Evolutionary conservation across 345 rosid genomes (phyloP).

Genomic region (Durio zibethinus): DNA sequence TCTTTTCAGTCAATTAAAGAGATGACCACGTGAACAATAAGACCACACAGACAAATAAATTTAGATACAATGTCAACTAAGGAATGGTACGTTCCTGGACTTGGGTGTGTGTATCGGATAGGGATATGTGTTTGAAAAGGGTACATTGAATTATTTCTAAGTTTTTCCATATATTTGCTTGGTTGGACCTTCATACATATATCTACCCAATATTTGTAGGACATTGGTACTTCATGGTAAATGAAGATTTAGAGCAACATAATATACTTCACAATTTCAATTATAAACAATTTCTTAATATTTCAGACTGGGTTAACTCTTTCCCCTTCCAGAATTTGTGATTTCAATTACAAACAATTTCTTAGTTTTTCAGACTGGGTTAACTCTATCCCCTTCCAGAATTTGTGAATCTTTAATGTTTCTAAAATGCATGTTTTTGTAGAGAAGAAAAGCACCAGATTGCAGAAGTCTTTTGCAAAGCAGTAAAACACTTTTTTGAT

Average conservation of each 20-base stretch:
- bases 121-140: neutral
- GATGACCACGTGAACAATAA: neutral
- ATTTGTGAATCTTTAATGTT: neutral
- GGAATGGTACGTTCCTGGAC: neutral
- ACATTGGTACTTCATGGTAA: neutral
- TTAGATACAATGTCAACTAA: neutral
- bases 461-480: neutral
- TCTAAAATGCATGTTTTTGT: neutral
- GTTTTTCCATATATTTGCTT: neutral
- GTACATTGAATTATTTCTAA: neutral
- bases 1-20: neutral
- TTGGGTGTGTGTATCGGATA: neutral
- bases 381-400: neutral
- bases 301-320: neutral
- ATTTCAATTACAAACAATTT: neutral
- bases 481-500: neutral
- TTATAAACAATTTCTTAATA: neutral
- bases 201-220: neutral
- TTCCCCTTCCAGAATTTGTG: neutral
- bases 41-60: neutral
- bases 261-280: neutral
- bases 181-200: neutral
- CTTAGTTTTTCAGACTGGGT: neutral
- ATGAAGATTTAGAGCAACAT: neutral
- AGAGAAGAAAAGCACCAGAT: neutral